These are phyloP conservation scores for Diplodia mutila DNA, from an alignment of 2,329 filamentous ascomycete genomes.

Conservation along the genomic window DNA sequence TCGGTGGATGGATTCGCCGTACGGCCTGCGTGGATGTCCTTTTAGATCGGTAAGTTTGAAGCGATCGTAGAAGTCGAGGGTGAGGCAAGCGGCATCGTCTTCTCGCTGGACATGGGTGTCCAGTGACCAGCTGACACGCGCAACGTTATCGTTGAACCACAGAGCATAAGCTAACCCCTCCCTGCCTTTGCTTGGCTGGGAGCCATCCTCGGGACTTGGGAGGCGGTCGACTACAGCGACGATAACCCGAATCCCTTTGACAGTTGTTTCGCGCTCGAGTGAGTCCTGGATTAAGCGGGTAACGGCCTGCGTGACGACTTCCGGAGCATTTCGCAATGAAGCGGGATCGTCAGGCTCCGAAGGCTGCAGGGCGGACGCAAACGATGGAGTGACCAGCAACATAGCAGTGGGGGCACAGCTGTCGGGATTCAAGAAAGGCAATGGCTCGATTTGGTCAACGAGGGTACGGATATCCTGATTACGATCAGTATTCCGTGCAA, in stretches of 20 bases:
- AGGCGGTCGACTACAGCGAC: conserved; percentile 45
- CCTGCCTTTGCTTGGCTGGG: conserved; percentile 32
- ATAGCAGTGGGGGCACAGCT: background rate
- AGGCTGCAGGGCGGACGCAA: background rate
- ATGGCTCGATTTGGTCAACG: conserved; percentile 3
- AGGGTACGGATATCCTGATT: conserved; percentile 1
- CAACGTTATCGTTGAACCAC: background rate
- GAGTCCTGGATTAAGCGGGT: background rate
- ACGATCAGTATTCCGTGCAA: background rate
- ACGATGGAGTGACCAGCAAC: conserved; percentile 10
- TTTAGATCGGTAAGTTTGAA: background rate
- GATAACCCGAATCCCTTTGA: background rate
- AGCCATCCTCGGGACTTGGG: conserved; percentile 32
- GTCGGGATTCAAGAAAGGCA: background rate
- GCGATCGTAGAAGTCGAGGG: background rate
- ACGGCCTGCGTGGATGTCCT: conserved; percentile 22
- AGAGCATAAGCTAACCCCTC: conserved; percentile 42
- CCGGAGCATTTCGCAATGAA: background rate
- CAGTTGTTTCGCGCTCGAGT: background rate
- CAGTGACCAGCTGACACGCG: background rate
- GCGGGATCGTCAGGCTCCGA: background rate
- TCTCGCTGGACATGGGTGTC: background rate
- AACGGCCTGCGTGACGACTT: background rate
- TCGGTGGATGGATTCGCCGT: conserved; percentile 46
- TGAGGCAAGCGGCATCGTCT: background rate